Evolutionary conservation across 208 protist species (phyloP), one percentile per base, ranked within the genome.

Genomic region (Tritrichomonas musculus): DNA sequence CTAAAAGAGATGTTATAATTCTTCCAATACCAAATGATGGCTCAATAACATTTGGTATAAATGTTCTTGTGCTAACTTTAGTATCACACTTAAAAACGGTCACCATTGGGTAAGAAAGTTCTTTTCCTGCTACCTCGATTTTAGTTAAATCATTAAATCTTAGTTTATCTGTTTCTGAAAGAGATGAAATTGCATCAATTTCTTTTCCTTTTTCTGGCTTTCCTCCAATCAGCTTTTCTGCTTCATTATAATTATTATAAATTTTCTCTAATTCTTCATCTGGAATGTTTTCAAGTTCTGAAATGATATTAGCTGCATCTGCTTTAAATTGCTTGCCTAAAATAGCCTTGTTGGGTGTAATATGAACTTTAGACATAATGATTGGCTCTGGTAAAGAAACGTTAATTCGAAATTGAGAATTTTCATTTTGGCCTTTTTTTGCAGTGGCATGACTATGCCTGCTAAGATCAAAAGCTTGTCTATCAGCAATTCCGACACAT

Each of bases 401-500:
- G n/a, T n/a, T n/a, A n/a, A n/a, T n/a, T n/a, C n/a, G n/a, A n/a
- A n/a, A n/a, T n/a, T n/a, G n/a, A n/a, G n/a, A n/a, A n/a, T n/a
- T n/a, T n/a, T n/a, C n/a, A n/a, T n/a, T n/a, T n/a, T n/a, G n/a
- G n/a, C n/a, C n/a, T n/a, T n/a, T n/a, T n/a, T n/a, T n/a, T n/a
- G n/a, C n/a, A n/a, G n/a, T 60, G 84, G 36, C 14, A 17, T 92
- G 25, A 47, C 14, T 66, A 33, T 92, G 84, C 53, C 39, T 11
- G 33, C 20, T 94, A 22, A 94, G 92, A 39, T 94, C 94, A 92
- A 94, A 94, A 4, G 55, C 72, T 30, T 53, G 92, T 92, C 99
- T 96, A 96, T 99, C 98, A 25, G 99, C 99, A 94, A 98, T 97
- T 92, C 98, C 99, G 57, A 99, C 98, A 96, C 97, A 98, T 96